Conservation (phyloP, 2,329 filamentous ascomycete species). For the Aschersonia sp. region DNA sequence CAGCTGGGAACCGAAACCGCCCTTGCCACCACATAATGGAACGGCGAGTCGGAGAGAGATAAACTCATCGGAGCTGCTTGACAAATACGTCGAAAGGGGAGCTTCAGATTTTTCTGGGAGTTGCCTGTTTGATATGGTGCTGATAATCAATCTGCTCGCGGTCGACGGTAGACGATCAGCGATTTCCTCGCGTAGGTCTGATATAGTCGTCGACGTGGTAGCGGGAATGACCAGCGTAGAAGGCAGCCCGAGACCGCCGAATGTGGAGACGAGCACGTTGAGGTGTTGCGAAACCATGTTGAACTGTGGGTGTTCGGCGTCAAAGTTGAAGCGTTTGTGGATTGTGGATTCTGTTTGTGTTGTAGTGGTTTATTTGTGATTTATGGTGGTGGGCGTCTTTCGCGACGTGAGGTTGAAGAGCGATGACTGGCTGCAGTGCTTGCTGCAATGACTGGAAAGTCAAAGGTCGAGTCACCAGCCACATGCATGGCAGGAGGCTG, state of each 20-base stretch:
- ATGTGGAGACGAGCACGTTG: conserved; percentile 75
- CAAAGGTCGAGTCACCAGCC: not conserved
- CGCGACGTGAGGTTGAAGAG: too few relatives aligned
- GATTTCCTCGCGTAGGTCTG: conserved; percentile 50
- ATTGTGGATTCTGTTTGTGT: not conserved
- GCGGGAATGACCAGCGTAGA: conserved; percentile 70
- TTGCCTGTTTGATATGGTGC: conserved; percentile 65
- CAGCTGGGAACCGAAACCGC: conserved; percentile 93
- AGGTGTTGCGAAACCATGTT: conserved; percentile 45
- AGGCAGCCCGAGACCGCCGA: conserved; percentile 69
- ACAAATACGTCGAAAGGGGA: conserved; percentile 48
- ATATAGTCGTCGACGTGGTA: conserved; percentile 46
- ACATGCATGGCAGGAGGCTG: not conserved
- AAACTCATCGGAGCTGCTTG: conserved; percentile 45
- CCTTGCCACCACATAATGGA: conserved; percentile 82
- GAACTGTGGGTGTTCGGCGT: not conserved
- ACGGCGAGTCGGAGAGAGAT: conserved; percentile 69
- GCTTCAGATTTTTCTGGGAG: conserved; percentile 38
- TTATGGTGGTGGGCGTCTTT: too few relatives aligned
- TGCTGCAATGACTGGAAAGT: too few relatives aligned
- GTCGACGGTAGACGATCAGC: conserved; percentile 44
- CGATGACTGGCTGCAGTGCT: too few relatives aligned
- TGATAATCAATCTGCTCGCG: conserved; percentile 55
- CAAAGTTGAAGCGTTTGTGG: not conserved
- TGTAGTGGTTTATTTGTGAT: not conserved